Percentiles rank a stretch among this genome's conserved stretches.
These are phyloP conservation scores for Panellus pusillus DNA, from an alignment of 768 basidiomycete species.

Conservation along the genomic window DNA sequence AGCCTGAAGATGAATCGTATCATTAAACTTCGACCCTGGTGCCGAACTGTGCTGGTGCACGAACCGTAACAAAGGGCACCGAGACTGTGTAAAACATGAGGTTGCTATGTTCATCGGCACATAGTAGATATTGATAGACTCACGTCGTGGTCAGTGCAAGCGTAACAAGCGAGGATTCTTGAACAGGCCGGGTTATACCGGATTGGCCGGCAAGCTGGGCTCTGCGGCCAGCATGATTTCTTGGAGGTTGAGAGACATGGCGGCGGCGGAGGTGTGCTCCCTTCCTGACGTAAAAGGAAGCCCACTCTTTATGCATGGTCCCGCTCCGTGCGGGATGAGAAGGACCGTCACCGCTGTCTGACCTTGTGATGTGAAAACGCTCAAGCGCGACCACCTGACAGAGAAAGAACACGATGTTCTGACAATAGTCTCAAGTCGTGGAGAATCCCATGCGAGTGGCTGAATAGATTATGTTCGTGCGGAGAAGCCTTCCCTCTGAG, in stretches of 20 bases:
- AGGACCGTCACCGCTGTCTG: slow-evolving; percentile 3
- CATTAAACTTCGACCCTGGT: background rate
- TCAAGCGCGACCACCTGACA: background rate
- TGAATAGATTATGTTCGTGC: too few relatives aligned
- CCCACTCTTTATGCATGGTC: slow-evolving; percentile 1
- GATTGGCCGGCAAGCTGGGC: slow-evolving; percentile 24
- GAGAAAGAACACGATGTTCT: background rate
- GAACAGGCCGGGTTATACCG: slow-evolving; percentile 19
- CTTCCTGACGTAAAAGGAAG: background rate
- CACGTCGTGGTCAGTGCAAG: slow-evolving; percentile 22
- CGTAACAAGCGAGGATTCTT: slow-evolving; percentile 23
- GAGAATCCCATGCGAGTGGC: too few relatives aligned
- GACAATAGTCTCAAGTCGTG: too few relatives aligned
- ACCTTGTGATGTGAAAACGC: slow-evolving; percentile 6
- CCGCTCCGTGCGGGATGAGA: background rate
- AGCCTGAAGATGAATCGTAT: slow-evolving; percentile 5
- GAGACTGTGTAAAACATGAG: slow-evolving; percentile 11
- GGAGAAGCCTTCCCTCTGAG: too few relatives aligned
- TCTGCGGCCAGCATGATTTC: slow-evolving; percentile 20
- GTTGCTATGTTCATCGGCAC: background rate
- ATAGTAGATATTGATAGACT: background rate
- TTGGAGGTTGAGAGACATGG: slow-evolving; percentile 18
- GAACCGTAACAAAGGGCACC: slow-evolving; percentile 24
- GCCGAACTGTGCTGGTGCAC: background rate
- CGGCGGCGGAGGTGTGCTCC: background rate